A percentile compares a stretch with the other conserved stretches of the same genome.
Conservation (phyloP, 129 eudicot species). For the Artemisia annua region DNA sequence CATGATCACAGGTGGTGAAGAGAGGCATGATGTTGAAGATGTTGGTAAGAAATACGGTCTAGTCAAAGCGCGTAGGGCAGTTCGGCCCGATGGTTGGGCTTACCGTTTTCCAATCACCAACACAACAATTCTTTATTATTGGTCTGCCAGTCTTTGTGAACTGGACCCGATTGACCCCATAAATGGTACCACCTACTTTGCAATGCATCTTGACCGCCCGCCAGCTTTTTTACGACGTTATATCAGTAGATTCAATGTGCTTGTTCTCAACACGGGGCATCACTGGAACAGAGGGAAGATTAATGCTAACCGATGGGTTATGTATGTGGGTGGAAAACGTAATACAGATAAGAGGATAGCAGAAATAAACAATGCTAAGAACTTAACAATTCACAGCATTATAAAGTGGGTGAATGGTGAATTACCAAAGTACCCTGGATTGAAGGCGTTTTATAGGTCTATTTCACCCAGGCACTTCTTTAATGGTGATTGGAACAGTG, state of each 20-base stretch:
- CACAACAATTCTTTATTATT: constrained; percentile 81
- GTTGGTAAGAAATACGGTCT: constrained; percentile 81
- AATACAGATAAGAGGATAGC: constrained; percentile 58
- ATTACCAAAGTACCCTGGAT: constrained; percentile 52
- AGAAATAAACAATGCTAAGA: constrained; percentile 58
- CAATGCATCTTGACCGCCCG: constrained; percentile 93
- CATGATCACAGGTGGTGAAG: constrained; percentile 76
- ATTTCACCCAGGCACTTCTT: constrained; percentile 95
- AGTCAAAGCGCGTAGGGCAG: constrained; percentile 57
- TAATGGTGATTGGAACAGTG: constrained; percentile 96
- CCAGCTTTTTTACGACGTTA: constrained; percentile 65
- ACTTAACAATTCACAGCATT: constrained; percentile 63
- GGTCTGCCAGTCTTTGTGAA: constrained; percentile 90
- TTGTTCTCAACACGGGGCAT: constrained; percentile 90
- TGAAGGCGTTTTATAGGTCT: constrained; percentile 76
- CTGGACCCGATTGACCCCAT: constrained; percentile 52
- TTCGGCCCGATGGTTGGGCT: constrained; percentile 92
- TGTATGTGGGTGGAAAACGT: constrained; percentile 68
- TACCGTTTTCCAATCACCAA: constrained; percentile 68
- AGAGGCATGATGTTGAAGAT: constrained; percentile 62
- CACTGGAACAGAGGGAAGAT: constrained; percentile 96
- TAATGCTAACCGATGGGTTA: constrained; percentile 75
- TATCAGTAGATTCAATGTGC: constrained; percentile 51
- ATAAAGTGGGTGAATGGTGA: constrained; percentile 68
- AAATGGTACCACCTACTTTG: constrained; percentile 39